phyloP scores from a whole-genome alignment of 305 asterid genomes.

The Fraxinus sp. region DNA sequence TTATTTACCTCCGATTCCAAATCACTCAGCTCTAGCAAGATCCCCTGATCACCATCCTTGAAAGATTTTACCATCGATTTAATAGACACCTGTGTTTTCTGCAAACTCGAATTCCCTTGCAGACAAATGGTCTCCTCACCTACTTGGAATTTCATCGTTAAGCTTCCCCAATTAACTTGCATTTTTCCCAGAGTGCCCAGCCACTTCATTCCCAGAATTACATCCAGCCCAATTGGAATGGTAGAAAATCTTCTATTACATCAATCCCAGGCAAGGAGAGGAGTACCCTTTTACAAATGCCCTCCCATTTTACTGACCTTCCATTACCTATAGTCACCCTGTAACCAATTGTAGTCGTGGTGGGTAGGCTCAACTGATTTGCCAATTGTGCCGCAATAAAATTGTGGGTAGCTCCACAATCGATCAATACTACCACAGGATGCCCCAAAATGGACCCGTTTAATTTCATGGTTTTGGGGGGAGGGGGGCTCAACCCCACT shows the following conservation, averaged over 20 bases:
- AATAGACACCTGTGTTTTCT: neutral
- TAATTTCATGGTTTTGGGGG: neutral
- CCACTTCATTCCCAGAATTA: neutral
- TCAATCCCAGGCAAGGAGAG: neutral
- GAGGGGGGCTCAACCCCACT: neutral
- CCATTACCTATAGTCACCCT: neutral
- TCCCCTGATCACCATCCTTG: neutral
- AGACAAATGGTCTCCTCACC: neutral
- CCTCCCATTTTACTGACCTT: neutral
- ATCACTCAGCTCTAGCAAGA: too few species aligned
- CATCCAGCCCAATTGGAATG: neutral
- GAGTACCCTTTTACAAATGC: neutral
- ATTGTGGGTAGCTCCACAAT: neutral
- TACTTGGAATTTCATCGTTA: neutral
- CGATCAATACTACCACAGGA: neutral
- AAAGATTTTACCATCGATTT: neutral
- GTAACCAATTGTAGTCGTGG: neutral
- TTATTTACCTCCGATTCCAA: neutral
- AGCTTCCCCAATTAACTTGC: neutral
- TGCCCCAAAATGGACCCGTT: neutral
- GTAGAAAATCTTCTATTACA: neutral
- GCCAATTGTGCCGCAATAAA: neutral
- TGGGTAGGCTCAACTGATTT: neutral
- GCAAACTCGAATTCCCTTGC: neutral
- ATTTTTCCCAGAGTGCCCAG: neutral